phyloP scores from a whole-genome alignment of 192 early-diverging fungal genomes.

The Backusella mclennaniae region DNA sequence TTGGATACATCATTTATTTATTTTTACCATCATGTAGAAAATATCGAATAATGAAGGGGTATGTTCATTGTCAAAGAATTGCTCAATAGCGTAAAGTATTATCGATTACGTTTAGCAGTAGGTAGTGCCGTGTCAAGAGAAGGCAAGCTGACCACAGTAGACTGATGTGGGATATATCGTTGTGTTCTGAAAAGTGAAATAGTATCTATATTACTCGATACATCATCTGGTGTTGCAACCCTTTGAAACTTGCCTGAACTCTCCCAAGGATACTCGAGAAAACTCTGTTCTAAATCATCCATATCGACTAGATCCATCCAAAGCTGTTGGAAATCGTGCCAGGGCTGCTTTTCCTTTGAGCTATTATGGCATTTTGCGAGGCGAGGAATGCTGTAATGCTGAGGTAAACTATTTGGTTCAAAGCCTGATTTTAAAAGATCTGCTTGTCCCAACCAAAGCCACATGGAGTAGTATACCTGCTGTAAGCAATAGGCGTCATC shows the following conservation, averaged over 20 bases:
- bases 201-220: not conserved
- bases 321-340: conserved; percentile 24
- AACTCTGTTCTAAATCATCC: not conserved
- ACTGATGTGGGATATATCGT: not conserved
- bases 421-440: conserved; percentile 21
- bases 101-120: not conserved
- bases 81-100: not conserved
- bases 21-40: too few species aligned
- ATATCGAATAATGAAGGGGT: too few species aligned
- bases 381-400: conserved; percentile 26
- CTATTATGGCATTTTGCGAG: conserved; percentile 30
- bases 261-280: conserved; percentile 19
- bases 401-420: conserved; percentile 26
- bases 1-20: too few species aligned
- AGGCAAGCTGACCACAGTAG: not conserved
- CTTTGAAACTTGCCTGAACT: conserved; percentile 11
- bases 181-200: conserved; percentile 3
- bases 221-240: not conserved
- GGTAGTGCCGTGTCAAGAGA: not conserved
- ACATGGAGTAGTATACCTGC: conserved; percentile 46
- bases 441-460: conserved; percentile 45
- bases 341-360: conserved; percentile 12
- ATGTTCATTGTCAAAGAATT: not conserved
- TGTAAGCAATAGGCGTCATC: conserved; percentile 29
- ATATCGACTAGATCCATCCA: conserved; percentile 41